Evolutionary conservation across 2,329 filamentous ascomycete genomes (phyloP).

Genomic region (Ophiostoma australiae): DNA sequence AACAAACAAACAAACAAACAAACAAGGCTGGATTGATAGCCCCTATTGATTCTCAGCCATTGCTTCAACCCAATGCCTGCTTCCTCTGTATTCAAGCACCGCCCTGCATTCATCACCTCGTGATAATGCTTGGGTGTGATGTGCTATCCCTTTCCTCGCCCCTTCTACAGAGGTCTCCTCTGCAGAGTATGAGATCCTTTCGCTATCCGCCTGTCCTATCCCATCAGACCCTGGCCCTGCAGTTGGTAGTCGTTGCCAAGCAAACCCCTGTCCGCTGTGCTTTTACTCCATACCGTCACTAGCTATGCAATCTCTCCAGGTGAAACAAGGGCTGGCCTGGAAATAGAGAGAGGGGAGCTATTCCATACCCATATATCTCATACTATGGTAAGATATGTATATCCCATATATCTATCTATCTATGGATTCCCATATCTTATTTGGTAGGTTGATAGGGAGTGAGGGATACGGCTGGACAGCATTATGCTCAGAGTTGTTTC

Average conservation of each 20-base stretch:
- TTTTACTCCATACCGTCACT: not conserved
- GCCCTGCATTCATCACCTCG: conserved; percentile 7
- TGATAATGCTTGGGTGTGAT: not conserved
- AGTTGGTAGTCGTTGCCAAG: not conserved
- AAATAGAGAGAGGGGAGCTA: not conserved
- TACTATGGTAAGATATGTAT: no score
- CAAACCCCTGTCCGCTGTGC: not conserved
- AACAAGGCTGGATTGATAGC: not conserved
- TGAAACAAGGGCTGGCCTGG: conserved; percentile 3
- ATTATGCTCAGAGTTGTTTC: conserved; percentile 2
- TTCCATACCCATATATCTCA: not conserved
- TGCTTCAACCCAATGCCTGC: not conserved
- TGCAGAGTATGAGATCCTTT: not conserved
- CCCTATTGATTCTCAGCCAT: not conserved
- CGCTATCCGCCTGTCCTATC: not conserved
- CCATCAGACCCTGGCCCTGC: not conserved
- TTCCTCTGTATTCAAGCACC: not conserved
- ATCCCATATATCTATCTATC: no score
- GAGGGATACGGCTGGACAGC: not conserved
- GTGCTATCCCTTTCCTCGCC: not conserved
- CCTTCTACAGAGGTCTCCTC: not conserved
- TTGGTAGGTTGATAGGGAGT: no score
- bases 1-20: not conserved
- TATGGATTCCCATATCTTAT: no score
- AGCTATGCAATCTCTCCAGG: conserved; percentile 7